A percentile compares a stretch with the other conserved stretches of the same genome.
These are phyloP conservation scores for Firmiana major DNA, from an alignment of 345 rosid species.

Conservation along the genomic window DNA sequence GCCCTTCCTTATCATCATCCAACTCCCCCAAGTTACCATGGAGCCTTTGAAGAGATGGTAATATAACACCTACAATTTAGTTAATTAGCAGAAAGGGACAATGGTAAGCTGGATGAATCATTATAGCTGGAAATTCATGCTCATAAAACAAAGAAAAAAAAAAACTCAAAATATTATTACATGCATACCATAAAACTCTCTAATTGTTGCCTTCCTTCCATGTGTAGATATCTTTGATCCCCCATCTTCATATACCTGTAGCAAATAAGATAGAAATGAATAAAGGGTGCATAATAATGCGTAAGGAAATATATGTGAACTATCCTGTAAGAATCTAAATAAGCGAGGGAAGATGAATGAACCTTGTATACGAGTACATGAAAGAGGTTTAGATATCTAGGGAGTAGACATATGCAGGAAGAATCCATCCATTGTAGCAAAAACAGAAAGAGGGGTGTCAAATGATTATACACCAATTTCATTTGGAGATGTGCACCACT, in stretches of 20 bases:
- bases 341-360: constrained; percentile 19
- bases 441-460: constrained; percentile 76
- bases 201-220: constrained; percentile 89
- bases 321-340: constrained; percentile 2
- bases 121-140: not conserved
- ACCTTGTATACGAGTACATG: constrained; percentile 86
- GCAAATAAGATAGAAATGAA: constrained; percentile 7
- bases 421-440: constrained; percentile 81
- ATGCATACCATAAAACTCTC: constrained; percentile 75
- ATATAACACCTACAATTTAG: constrained; percentile 58
- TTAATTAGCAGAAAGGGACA: not conserved
- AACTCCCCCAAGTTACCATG: constrained; percentile 50
- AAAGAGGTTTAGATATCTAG: constrained; percentile 79
- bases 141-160: not conserved
- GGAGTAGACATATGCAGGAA: constrained; percentile 75
- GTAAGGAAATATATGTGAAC: not conserved
- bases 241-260: constrained; percentile 66
- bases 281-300: not conserved
- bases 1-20: constrained; percentile 29
- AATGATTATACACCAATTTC: constrained; percentile 81
- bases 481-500: constrained; percentile 69
- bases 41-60: constrained; percentile 83
- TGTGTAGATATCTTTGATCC: constrained; percentile 40
- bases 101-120: not conserved
- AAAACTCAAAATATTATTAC: not conserved